Evolutionary conservation across 176 grass and related monocot genomes (phyloP).

Genomic region (Chloris gayana): DNA sequence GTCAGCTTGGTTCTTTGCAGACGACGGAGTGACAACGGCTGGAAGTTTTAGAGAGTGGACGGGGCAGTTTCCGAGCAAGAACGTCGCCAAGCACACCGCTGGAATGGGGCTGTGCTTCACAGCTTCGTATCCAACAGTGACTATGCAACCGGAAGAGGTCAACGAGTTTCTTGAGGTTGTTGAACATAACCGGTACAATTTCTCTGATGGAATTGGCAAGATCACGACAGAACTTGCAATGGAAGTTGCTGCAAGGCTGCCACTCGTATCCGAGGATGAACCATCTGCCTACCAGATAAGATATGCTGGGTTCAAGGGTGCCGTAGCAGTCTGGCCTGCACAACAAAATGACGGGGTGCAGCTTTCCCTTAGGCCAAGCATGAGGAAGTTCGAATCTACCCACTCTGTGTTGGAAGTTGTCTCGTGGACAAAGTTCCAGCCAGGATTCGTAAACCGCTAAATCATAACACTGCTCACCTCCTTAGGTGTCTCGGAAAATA

Average conservation of each 20-base stretch:
- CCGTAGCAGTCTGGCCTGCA: slow-evolving; percentile 63
- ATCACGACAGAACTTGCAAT: slow-evolving; percentile 67
- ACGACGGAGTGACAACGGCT: slow-evolving; percentile 57
- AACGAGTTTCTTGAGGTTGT: slow-evolving; percentile 53
- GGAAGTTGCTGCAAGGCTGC: slow-evolving; percentile 67
- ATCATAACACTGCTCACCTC: slow-evolving; percentile 82
- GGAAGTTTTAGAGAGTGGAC: slow-evolving; percentile 57
- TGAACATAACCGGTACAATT: slow-evolving; percentile 51
- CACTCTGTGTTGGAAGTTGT: slow-evolving; percentile 73
- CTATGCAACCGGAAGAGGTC: slow-evolving; percentile 44
- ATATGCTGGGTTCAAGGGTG: slow-evolving; percentile 85
- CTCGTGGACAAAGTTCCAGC: slow-evolving; percentile 82
- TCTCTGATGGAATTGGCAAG: slow-evolving; percentile 90
- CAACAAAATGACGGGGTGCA: slow-evolving; percentile 42
- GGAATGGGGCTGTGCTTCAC: slow-evolving; percentile 96
- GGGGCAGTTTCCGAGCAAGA: slow-evolving; percentile 69
- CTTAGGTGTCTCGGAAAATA: slow-evolving; percentile 65
- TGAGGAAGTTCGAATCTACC: slow-evolving; percentile 79
- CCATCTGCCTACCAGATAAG: slow-evolving; percentile 93
- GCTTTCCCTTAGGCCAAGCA: slow-evolving; percentile 74
- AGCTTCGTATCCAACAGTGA: slow-evolving; percentile 77
- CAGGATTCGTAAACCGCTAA: slow-evolving; percentile 88
- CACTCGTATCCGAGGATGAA: slow-evolving; percentile 32
- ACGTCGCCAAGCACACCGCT: slow-evolving; percentile 73
- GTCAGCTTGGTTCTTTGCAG: slow-evolving; percentile 89